Evolutionary conservation across 805 yeast genomes (phyloP), one percentile per base, ranked within the genome.

Genomic region (Suhomyces vadensis): DNA sequence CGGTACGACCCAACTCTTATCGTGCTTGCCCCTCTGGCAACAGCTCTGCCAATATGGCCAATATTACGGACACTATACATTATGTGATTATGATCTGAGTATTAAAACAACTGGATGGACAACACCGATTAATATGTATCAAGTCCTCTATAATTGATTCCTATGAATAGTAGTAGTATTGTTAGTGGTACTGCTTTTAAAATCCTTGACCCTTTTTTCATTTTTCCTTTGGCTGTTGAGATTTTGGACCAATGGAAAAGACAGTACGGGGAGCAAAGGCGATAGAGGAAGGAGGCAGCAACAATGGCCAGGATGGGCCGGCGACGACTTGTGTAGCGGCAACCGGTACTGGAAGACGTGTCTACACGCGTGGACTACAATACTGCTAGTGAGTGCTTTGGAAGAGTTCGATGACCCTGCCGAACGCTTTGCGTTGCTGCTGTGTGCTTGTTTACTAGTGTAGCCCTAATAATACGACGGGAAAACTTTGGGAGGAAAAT

Each of bases 221-320:
- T 38, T 38, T 38, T 38, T 38, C 41, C 41, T 38, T 38, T 27
- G 17, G 33, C 35, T 29, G 31, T 37, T 13, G 24, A 26, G 41
- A 38, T 38, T 35, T 33, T 33, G 24, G 41, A 27, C 41, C 41
- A 38, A 37, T 37, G 33, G 40, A 24, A 25, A 19, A 33, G 24
- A 23, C 24, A 16, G 33, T 16, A 29, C 33, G 20, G 16, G 33
- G 20, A 13, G 33, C 14, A 20, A 29, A 29, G n/a, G n/a, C n/a
- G n/a, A n/a, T n/a, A n/a, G n/a, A n/a, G n/a, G n/a, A n/a, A n/a
- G n/a, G n/a, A n/a, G n/a, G n/a, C n/a, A n/a, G n/a, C n/a, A n/a
- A n/a, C n/a, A n/a, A n/a, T n/a, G n/a, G n/a, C n/a, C n/a, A n/a
- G n/a, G n/a, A n/a, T n/a, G n/a, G n/a, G n/a, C n/a, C n/a, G n/a